Evolutionary conservation across 2,329 filamentous ascomycete genomes (phyloP), one percentile per base, ranked within the genome.

Genomic region (Lecanicillium sp.): DNA sequence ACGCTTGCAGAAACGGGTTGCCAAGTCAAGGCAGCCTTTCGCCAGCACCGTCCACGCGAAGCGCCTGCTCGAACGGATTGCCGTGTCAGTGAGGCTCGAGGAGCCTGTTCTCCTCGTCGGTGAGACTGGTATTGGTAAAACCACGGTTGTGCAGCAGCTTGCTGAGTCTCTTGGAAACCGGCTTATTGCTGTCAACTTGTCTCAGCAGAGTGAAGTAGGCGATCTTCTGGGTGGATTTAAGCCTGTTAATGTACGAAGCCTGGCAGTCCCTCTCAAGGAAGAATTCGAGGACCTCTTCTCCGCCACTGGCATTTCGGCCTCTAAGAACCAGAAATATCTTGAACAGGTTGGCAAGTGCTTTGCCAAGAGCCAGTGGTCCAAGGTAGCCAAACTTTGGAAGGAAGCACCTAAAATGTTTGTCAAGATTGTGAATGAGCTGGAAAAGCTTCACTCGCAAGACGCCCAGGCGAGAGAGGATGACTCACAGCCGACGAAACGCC

Each of bases 41-140:
- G 92, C 92, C 4, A 88, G 84, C 27, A 96, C 92, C 15, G 80
- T 78, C 16, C 85, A 94, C 47, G 90, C 90, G 0, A 78, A 86
- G 47, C 78, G 83, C 45, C 70, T 95, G 11, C 74, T 98, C 36
- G 94, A 98, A 57, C 86, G 94, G 56, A 84, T 96, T 40, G 80
- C 85, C 2, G 80, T 86, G 28, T 83, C 88, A 2, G 78, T 95
- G 5, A 80, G 83, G 45, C 76, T 88, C 51, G 75, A 78, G n/a
- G 92, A 99, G 53, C 88, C 94, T 4, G 76, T 95, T 2, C 66
- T 99, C 14, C 76, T 99, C 19, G 92, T 99, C n/a, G 92, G 92
- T 55, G 92, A 99, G 65, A 99, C 92, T 7, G 92, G 92, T 67
- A 95, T 95, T 36, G 92, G 92, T 51, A 99, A 99, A 63, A 99